Conservation (phyloP, 192 early-diverging fungal species). For the Coemansia sp. region DNA sequence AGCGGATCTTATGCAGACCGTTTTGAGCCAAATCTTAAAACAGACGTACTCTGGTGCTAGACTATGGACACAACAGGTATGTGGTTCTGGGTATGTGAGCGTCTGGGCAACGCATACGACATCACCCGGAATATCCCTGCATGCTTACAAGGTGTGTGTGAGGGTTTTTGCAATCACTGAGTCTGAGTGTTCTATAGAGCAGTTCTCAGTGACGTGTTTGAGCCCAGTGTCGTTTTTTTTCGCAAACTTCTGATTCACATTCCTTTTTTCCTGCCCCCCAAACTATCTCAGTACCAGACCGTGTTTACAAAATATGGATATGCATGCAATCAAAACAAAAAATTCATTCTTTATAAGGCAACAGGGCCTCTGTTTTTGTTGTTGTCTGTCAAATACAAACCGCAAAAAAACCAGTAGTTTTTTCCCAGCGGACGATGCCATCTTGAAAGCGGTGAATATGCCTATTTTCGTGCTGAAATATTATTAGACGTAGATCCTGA, state of each 20-base stretch:
- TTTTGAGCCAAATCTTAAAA: neutral
- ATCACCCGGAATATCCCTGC: neutral
- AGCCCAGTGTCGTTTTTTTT: neutral
- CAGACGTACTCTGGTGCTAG: too few relatives aligned
- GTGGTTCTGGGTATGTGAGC: neutral
- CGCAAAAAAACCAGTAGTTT: neutral
- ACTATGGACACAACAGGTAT: too few relatives aligned
- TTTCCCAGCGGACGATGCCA: neutral
- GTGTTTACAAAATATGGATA: neutral
- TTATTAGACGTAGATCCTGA: slow-evolving; percentile 47
- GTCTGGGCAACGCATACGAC: neutral
- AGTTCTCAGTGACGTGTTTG: neutral
- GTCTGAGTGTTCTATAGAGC: neutral
- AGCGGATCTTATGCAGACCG: too few relatives aligned
- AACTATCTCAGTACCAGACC: neutral
- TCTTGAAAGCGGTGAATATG: slow-evolving; percentile 2
- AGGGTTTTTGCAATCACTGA: neutral
- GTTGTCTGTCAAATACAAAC: neutral
- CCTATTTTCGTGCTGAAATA: slow-evolving; percentile 2
- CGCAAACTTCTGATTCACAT: slow-evolving; percentile 1
- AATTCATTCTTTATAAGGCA: neutral
- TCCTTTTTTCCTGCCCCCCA: neutral
- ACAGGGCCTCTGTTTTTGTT: neutral
- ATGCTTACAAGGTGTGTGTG: neutral
- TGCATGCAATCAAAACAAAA: slow-evolving; percentile 1